Evolutionary conservation across 371 early-diverging fungal genomes (phyloP).

Genomic region (Lichtheimia ornata): DNA sequence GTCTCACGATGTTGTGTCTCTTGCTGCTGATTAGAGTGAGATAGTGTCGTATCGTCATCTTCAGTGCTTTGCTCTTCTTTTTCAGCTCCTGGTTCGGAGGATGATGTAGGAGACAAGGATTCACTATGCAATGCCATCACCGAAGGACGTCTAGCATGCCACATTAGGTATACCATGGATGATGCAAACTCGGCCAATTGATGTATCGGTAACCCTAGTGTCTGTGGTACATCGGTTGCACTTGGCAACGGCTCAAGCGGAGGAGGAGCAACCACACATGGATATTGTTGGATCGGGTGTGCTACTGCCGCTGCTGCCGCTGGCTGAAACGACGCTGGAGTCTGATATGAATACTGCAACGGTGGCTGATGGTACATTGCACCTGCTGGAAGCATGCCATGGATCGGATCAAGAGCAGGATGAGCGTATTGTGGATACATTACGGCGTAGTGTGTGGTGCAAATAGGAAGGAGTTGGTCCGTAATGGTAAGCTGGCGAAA

Average conservation of each 20-base stretch:
- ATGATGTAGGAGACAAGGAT: constrained; percentile 22
- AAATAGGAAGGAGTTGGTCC: too few species aligned
- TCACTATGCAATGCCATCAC: constrained; percentile 45
- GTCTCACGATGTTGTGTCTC: constrained; percentile 35
- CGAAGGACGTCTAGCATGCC: constrained; percentile 60
- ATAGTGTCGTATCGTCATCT: too few species aligned
- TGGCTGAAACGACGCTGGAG: background rate
- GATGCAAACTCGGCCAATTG: constrained; percentile 70
- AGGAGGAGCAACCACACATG: constrained; percentile 5
- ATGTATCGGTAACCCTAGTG: constrained; percentile 30
- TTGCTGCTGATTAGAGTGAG: background rate
- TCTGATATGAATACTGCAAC: background rate
- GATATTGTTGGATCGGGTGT: constrained; percentile 15
- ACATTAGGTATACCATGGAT: constrained; percentile 65
- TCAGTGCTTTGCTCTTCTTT: too few species aligned
- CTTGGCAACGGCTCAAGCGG: constrained; percentile 40
- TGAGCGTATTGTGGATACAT: constrained; percentile 18
- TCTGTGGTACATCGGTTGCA: constrained; percentile 34
- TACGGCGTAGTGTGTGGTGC: background rate
- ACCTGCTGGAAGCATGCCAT: constrained; percentile 9
- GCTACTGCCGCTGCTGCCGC: constrained; percentile 2
- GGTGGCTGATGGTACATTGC: constrained; percentile 25
- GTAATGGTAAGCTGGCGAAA: too few species aligned
- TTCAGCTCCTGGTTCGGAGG: too few species aligned
- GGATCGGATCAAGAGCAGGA: constrained; percentile 11